These are phyloP conservation scores for Bremia lactucae DNA, from an alignment of 352 stramenopile genomes.

Conservation along the genomic window DNA sequence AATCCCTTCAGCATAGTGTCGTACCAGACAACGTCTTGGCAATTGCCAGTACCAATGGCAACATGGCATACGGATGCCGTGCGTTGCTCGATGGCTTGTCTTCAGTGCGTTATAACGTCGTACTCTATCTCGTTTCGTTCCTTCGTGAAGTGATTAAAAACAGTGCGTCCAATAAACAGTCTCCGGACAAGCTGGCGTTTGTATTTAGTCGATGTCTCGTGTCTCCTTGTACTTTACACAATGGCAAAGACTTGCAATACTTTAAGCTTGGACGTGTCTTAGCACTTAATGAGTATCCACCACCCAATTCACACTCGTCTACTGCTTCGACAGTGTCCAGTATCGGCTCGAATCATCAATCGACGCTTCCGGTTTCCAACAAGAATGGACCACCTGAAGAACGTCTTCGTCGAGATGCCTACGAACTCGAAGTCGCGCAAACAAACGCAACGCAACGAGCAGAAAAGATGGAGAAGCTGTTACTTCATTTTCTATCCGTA, in stretches of 20 bases:
- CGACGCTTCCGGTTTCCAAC: slow-evolving; percentile 22
- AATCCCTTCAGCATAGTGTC: slow-evolving; percentile 84
- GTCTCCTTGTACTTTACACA: slow-evolving; percentile 25
- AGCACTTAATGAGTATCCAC: slow-evolving; percentile 13
- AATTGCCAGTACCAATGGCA: slow-evolving; percentile 46
- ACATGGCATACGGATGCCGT: slow-evolving; percentile 73
- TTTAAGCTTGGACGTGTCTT: slow-evolving; percentile 8
- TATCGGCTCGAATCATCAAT: slow-evolving; percentile 18
- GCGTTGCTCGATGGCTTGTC: slow-evolving; percentile 73
- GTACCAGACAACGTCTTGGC: slow-evolving; percentile 77
- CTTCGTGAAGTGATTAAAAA: slow-evolving; percentile 89
- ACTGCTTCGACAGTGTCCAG: slow-evolving; percentile 29
- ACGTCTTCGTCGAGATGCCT: slow-evolving; percentile 38
- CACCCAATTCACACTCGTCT: slow-evolving; percentile 22
- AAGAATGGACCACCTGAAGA: slow-evolving; percentile 24
- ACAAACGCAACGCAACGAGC: slow-evolving; percentile 40
- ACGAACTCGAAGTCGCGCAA: slow-evolving; percentile 46
- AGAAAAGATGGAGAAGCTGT: slow-evolving; percentile 62
- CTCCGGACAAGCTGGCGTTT: slow-evolving; percentile 58
- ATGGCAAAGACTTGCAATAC: slow-evolving; percentile 8
- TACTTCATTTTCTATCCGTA: slow-evolving; percentile 59
- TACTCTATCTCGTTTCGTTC: slow-evolving; percentile 96
- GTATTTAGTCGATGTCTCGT: slow-evolving; percentile 71
- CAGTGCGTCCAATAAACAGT: slow-evolving; percentile 44
- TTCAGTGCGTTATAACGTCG: slow-evolving; percentile 92